Evolutionary conservation across 2,329 filamentous ascomycete species (phyloP), one percentile per base, ranked within the genome.

Genomic region (Cytospora schulzeri): DNA sequence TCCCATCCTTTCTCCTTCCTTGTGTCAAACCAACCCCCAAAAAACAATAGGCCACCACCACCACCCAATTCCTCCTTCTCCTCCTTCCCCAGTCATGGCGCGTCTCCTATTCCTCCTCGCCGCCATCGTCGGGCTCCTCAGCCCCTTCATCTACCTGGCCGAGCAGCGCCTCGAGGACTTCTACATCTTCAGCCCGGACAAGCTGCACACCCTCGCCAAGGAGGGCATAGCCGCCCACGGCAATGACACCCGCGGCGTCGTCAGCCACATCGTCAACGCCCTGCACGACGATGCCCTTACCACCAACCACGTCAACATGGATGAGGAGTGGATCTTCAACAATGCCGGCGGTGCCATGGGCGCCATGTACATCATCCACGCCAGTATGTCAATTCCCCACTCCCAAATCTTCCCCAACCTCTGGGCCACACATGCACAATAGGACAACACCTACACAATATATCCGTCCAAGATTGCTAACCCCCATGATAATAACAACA

Each of bases 331-430:
- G 92, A 83, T 96, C 54, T 94, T 96, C 73, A 96, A 96, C 83
- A 96, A 96, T 73, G 92, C 92, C 59, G 92, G 92, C 60, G 92
- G 92, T 68, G 92, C 92, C 60, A 96, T 96, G 92, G 92, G 92
- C 63, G 91, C 85, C 73, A 95, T 96, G 92, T 93, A 92, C 76
- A 88, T 96, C 69, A 89, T 96, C 71, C 92, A 96, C 75, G 91
- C 92, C 66, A 93, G 90, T 90, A 76, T 75, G 87, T 81, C 17
- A 50, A 11, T 3, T 38, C 38, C 12, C 52, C 12, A 14, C n/a
- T 12, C n/a, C 45, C n/a, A 24, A 1, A 11, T 38, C 15, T 33
- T 48, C 45, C 22, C 60, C 45, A 38, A 35, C 31, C 66, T 62
- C 65, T 17, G 2, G 17, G 35, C 14, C 35, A 38, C 12, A 38